Base-by-base conservation (phyloP, 192 early-diverging fungal genomes). In the Rhizophagus clarus region DNA sequence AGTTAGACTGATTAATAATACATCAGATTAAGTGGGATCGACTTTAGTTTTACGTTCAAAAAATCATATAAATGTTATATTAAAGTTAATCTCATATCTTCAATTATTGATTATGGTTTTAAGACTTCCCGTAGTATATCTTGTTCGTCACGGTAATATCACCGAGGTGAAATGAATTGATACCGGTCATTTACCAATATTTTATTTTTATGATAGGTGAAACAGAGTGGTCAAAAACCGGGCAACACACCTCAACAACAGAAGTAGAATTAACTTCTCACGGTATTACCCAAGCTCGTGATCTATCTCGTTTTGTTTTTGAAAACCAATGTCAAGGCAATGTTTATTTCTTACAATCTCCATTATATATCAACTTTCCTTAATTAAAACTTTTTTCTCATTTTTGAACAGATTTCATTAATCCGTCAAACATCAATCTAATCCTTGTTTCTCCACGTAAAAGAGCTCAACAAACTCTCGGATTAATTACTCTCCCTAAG, bases 201-300 rank as follows among this genome's bases (percentile, higher is more conserved):
- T 64, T 42, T 11, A 12, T 64, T 26, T 28, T 34, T 34, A 3
- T 34, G 10, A 2, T 37, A 80, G 79, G 79, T n/a, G 79, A 80
- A 63, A 87, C 86, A 22, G 86, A 87, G 64, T 87, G 86, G 86
- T 83, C 84, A 64, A 84, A 83, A 72, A 81, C 78, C n/a, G 86
- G 84, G 1, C 81, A 81, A n/a, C 84, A 87, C 72, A 87, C 86
- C 14, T 82, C 82, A 0, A 66, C 66, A 15, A 87, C 84, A 1
- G 86, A 87, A 40, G 78, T 87, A 32, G 82, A 80, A 28, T 80
- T 87, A 56, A 79, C 82, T 28, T 72, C 79, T 14, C 79, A 81
- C 37, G 86, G 86, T 14, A 56, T 80, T 45, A 80, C 79, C 34
- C 86, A 87, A 66, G 86, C 84, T 32, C 61, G 81, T 26, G 76